Base-by-base conservation (phyloP, 148 eudicot species). In the Tetragonia tetragonoides region DNA sequence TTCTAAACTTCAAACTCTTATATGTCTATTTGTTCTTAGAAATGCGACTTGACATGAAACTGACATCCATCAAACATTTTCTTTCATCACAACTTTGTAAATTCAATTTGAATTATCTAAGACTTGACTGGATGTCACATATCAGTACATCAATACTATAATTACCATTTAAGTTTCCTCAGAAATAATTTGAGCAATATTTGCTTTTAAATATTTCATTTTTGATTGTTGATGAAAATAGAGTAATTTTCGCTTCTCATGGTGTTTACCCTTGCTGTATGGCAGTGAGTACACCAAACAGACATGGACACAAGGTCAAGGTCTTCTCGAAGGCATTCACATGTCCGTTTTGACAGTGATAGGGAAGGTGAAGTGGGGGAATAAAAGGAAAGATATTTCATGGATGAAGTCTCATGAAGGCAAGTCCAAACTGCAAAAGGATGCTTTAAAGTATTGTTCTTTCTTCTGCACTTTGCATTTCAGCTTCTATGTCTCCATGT, bases 401-500 rank as follows among this genome's bases (percentile, higher is more conserved):
- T 76, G 77, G 79, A 39, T 71, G 37, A 71, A 53, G 28, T 57
- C 78, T 41, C 77, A 67, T 70, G 92, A 87, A 79, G 82, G 77
- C 83, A 86, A 80, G 77, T 77, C 85, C 60, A 85, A 75, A 70
- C 82, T 80, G 51, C 88, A 79, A 66, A 84, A 78, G 74, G 79
- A 78, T 79, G 74, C 73, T 75, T 83, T 69, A 89, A 88, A 88
- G 97, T 93, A 81, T 73, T 5, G 23, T 15, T 71, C 68, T 47
- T 41, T 74, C 10, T 42, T 10, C 39, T 38, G 49, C 38, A 54
- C 7, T n/a, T 67, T 46, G 44, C 53, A 11, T 4, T 41, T 77
- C 12, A 11, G 24, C 21, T 11, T 53, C 47, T 3, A 62, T n/a
- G 60, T 57, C 11, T 10, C 34, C 34, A 28, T 28, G 34, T 28